Conservation (phyloP, 495 filamentous ascomycete genomes). For the Tirmania nivea region DNA sequence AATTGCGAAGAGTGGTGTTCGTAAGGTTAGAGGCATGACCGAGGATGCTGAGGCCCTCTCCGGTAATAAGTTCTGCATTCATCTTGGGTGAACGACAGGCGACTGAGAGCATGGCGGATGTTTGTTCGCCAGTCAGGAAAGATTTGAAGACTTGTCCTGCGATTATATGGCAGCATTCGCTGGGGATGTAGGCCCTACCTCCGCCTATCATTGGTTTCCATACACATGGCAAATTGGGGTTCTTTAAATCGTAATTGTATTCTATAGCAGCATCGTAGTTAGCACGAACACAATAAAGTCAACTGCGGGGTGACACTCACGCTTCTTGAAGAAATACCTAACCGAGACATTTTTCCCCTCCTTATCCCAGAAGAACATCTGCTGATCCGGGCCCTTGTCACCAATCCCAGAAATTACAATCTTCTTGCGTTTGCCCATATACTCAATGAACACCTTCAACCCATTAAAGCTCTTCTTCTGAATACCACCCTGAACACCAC, state of each 20-base stretch:
- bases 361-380: slow-evolving; percentile 11
- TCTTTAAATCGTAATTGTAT: too few species aligned
- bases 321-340: neutral
- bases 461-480: slow-evolving; percentile 10
- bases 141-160: slow-evolving; percentile 10
- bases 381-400: slow-evolving; percentile 5
- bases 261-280: neutral
- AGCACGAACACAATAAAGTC: neutral
- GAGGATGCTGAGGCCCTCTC: slow-evolving; percentile 13
- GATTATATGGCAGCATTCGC: slow-evolving; percentile 12
- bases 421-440: slow-evolving; percentile 1
- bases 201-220: neutral
- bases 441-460: slow-evolving; percentile 1
- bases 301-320: neutral
- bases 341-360: neutral
- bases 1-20: slow-evolving; percentile 8
- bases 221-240: too few species aligned
- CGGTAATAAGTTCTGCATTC: slow-evolving; percentile 15
- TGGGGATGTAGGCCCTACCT: slow-evolving; percentile 5
- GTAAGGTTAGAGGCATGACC: slow-evolving; percentile 1
- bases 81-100: slow-evolving; percentile 12
- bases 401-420: slow-evolving; percentile 9
- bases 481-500: slow-evolving; percentile 2
- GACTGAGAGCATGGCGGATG: slow-evolving; percentile 10
- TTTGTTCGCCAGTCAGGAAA: slow-evolving; percentile 17